Evolutionary conservation across 768 basidiomycete genomes (phyloP).

Genomic region (Lactarius psammicola): DNA sequence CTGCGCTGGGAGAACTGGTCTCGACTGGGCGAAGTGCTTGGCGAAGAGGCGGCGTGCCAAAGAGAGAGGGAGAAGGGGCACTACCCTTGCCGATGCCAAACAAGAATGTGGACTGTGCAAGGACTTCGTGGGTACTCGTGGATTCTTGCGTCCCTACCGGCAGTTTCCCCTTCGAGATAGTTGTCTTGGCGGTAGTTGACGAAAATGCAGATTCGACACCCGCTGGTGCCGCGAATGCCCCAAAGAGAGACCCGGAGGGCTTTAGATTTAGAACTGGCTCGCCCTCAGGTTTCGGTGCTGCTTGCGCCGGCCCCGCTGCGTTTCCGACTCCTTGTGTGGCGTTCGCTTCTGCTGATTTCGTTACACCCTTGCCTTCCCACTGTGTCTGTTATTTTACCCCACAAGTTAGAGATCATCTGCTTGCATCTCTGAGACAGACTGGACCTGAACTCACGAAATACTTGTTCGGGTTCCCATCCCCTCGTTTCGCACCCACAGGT

Average conservation of each 20-base stretch:
- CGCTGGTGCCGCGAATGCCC: background rate
- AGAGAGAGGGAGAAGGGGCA: background rate
- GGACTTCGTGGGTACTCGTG: background rate
- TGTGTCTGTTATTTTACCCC: background rate
- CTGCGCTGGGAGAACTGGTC: background rate
- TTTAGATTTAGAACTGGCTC: background rate
- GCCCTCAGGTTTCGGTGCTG: background rate
- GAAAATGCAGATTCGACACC: background rate
- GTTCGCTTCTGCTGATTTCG: background rate
- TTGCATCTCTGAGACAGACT: background rate
- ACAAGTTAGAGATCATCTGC: background rate
- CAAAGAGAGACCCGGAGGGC: background rate
- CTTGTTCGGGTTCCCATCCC: background rate
- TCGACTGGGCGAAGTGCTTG: background rate
- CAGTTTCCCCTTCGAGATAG: background rate
- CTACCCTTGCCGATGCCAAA: background rate
- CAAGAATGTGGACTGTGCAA: background rate
- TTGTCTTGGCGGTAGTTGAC: background rate
- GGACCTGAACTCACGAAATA: background rate
- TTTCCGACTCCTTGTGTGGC: background rate
- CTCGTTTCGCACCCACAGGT: background rate
- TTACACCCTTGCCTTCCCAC: background rate
- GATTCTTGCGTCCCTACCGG: background rate
- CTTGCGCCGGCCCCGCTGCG: background rate
- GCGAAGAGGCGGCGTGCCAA: too few species aligned